Evolutionary conservation across 106 monocot genomes (phyloP), one percentile per base, ranked within the genome.

Genomic region (Phalaenopsis equestris): DNA sequence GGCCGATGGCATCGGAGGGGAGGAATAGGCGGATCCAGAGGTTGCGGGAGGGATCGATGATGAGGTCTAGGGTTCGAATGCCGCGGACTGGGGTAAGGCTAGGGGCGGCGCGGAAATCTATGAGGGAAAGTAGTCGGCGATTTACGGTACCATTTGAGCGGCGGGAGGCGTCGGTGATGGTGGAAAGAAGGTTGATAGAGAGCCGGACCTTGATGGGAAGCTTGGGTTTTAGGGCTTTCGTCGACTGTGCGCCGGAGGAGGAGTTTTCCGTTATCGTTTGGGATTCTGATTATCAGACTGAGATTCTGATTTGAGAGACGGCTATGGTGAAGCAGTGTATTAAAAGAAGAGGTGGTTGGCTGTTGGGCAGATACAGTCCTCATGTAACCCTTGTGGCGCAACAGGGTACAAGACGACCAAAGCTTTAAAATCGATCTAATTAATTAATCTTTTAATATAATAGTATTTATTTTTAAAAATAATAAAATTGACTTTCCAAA

Each of bases 121-220:
- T 0, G 83, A 88, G 23, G 39, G 78, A 79, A 68, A 87, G 41
- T 30, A 91, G 81, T 24, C 81, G 77, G 72, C 95, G 92, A 83
- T 93, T 91, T 52, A 95, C 17, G 77, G 90, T 91, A 81, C 95
- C 95, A 76, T 95, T 67, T 24, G 74, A 4, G 77, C 93, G 93
- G 76, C 89, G 86, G 18, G 82, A 24, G 80, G 61, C 45, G 84
- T 90, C 89, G 46, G 80, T 67, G 76, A 83, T 9, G 82, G 81
- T 42, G 61, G 76, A 77, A 24, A 82, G 3, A 67, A 64, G 11
- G 68, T 74, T 6, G 57, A 86, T 15, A 47, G n/a, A 16, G 14
- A 92, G 64, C 30, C 88, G 87, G 30, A 84, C 49, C 78, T 55
- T 81, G 72, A 67, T 79, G 12, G 90, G 39, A 1, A 77, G 46